Base-by-base conservation (phyloP, 352 stramenopile genomes). In the Poterioochromonas sp. region DNA sequence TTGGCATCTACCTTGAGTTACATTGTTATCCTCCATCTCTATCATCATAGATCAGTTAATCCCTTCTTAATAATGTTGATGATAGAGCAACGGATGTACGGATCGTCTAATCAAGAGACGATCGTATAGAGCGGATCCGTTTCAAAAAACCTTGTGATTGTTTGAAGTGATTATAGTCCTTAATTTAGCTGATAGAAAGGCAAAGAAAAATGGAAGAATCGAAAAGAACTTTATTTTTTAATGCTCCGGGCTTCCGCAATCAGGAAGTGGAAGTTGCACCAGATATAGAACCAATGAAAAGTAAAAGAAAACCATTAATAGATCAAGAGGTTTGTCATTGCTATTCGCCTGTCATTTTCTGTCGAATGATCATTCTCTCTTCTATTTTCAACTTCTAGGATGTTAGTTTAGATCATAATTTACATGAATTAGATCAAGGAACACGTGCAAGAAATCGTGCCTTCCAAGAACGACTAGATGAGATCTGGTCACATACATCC, bases 381-480 rank as follows among this genome's bases (percentile, higher is more conserved):
- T 20, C 26, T 15, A 22, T 58, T n/a, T 34, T 74, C 12, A 22
- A 26, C 32, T 54, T 40, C 15, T 65, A 37, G 43, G 39, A 76
- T 60, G 3, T 62, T 40, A 5, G 11, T 15, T 18, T 65, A 60
- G 43, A 68, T 69, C 1, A 69, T 29, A 64, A 78, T 44, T 39
- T 78, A 20, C 3, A 35, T 15, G 43, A 68, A 51, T 39, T 78
- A 20, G 71, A 78, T 68, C 8, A 44, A 35, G 71, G 71, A 5
- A 78, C 71, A 44, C 3, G 32, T n/a, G 71, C 71, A 37, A 3
- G 71, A 34, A 78, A 78, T 69, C 34, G 71, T 49, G 71, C 41
- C 1, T 68, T 78, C 26, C 47, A 68, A 69, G 32, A 47, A 47
- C 8, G 71, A 32, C 47, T 78, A 15, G 71, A 78, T 68, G 71